Conservation (phyloP, 1,284 basidiomycete genomes). For the Sphaerobolus stellatus region DNA sequence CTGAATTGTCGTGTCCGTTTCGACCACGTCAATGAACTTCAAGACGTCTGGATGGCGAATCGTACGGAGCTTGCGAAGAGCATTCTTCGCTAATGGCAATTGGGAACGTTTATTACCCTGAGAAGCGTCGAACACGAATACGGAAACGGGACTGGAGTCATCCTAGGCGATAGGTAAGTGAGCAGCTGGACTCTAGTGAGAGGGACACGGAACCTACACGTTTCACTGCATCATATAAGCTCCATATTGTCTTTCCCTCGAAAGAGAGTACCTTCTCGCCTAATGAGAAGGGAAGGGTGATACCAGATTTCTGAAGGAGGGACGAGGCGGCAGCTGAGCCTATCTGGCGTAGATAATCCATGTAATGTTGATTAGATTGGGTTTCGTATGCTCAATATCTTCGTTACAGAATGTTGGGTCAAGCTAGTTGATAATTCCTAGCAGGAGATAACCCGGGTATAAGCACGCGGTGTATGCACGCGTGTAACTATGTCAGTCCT, state of each 20-base stretch:
- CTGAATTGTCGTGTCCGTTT: slow-evolving; percentile 84
- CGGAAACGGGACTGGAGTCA: slow-evolving; percentile 78
- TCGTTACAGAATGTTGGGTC: too few relatives aligned
- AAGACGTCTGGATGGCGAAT: slow-evolving; percentile 94
- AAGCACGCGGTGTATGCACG: too few relatives aligned
- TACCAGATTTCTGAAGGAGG: slow-evolving; percentile 86
- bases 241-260: slow-evolving; percentile 75
- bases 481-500: too few relatives aligned
- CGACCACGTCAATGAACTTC: slow-evolving; percentile 91
- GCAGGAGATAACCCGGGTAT: too few relatives aligned
- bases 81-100: slow-evolving; percentile 84
- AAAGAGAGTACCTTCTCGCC: slow-evolving; percentile 72
- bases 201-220: slow-evolving; percentile 52
- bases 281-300: slow-evolving; percentile 86
- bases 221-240: slow-evolving; percentile 84
- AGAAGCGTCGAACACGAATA: slow-evolving; percentile 87
- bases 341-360: slow-evolving; percentile 84
- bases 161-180: slow-evolving; percentile 55
- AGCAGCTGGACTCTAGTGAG: slow-evolving; percentile 13
- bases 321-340: slow-evolving; percentile 86
- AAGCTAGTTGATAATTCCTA: too few relatives aligned
- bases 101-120: slow-evolving; percentile 56
- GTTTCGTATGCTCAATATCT: too few relatives aligned
- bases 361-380: too few relatives aligned
- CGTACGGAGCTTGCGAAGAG: slow-evolving; percentile 86